These are phyloP conservation scores for Solanum piurae DNA, from an alignment of 257 asterid species.

Conservation along the genomic window DNA sequence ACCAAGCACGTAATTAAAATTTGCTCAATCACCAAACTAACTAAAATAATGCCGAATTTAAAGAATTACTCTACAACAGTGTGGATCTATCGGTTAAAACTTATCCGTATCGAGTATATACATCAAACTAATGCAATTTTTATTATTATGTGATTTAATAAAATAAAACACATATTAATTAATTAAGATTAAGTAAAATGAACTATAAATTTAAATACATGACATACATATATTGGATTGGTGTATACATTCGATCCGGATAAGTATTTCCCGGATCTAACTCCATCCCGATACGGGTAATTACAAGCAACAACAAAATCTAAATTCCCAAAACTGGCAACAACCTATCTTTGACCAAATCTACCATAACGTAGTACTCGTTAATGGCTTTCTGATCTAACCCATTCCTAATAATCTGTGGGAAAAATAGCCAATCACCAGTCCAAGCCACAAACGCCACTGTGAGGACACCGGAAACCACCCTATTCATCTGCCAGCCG, in stretches of 20 bases:
- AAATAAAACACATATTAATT: no score
- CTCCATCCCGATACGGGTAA: background rate
- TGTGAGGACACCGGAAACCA: slow-evolving; percentile 38
- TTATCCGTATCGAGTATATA: no score
- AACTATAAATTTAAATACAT: no score
- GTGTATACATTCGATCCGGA: no score
- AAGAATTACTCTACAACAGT: background rate
- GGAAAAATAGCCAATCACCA: slow-evolving; percentile 54
- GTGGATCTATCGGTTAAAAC: background rate
- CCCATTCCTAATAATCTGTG: slow-evolving; percentile 40
- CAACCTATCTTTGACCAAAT: background rate
- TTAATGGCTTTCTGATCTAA: slow-evolving; percentile 27
- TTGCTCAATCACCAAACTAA: background rate
- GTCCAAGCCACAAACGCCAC: slow-evolving; percentile 41
- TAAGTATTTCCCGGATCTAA: background rate
- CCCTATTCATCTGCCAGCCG: slow-evolving; percentile 20
- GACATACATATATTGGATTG: no score
- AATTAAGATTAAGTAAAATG: no score
- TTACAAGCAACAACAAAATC: background rate
- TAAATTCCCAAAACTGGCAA: background rate
- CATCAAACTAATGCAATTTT: no score
- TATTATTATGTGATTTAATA: no score
- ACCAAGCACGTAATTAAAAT: background rate
- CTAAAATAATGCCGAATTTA: background rate
- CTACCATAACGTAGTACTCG: slow-evolving; percentile 18